phyloP scores from a whole-genome alignment of 345 rosid genomes.

The Brassica cretica region DNA sequence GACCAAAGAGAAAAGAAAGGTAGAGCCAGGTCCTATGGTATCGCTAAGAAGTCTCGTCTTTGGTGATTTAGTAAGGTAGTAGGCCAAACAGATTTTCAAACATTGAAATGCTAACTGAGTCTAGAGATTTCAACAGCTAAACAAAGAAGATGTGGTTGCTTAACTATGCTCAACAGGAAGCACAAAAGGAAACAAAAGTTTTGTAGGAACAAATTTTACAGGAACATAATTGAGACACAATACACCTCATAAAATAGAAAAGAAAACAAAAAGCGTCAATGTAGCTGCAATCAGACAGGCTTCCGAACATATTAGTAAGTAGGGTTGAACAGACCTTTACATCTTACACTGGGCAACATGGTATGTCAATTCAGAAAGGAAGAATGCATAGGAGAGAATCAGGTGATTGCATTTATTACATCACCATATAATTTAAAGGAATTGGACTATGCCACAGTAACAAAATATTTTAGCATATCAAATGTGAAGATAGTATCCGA shows the following conservation, averaged over 20 bases:
- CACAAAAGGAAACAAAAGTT: too few relatives aligned
- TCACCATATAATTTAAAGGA: neutral
- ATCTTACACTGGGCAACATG: neutral
- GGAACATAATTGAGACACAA: neutral
- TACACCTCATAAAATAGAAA: neutral
- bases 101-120: too few relatives aligned
- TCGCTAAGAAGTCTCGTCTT: conserved; percentile 68
- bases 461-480: neutral
- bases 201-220: too few relatives aligned
- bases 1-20: conserved; percentile 66
- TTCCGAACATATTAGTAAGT: neutral
- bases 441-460: neutral
- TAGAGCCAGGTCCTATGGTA: conserved; percentile 74
- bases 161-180: too few relatives aligned
- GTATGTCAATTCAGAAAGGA: neutral
- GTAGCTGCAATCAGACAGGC: neutral
- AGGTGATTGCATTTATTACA: neutral
- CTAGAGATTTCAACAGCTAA: too few relatives aligned
- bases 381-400: neutral
- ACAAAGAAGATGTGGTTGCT: too few relatives aligned
- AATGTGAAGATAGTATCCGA: too few relatives aligned
- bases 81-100: conserved; percentile 38
- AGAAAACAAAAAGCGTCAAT: neutral
- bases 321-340: conserved; percentile 1
- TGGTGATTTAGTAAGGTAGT: conserved; percentile 63